phyloP scores from a whole-genome alignment of 1,284 basidiomycete genomes.

The Apiotrichum gamsii region DNA sequence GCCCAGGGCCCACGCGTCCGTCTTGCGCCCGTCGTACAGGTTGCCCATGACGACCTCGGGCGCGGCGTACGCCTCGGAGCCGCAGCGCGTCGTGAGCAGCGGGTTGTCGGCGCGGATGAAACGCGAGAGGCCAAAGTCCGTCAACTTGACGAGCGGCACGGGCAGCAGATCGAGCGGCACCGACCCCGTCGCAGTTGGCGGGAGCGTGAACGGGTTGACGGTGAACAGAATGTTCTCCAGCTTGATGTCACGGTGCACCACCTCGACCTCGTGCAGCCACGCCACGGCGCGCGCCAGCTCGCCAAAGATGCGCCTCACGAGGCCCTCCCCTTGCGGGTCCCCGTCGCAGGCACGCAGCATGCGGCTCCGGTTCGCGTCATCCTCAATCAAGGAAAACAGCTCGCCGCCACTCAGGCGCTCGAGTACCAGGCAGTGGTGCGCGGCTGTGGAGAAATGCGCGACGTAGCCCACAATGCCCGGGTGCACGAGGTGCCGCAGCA shows the following conservation, averaged over 20 bases:
- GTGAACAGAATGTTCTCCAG: conserved; percentile 72
- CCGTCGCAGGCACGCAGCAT: conserved; percentile 35
- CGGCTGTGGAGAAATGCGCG: conserved; percentile 64
- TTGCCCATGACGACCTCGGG: conserved; percentile 78
- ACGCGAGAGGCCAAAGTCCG: conserved; percentile 83
- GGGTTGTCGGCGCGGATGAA: conserved; percentile 70
- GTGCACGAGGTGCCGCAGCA: conserved; percentile 76
- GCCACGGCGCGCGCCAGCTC: conserved; percentile 74
- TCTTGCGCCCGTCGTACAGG: conserved; percentile 75
- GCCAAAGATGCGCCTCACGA: conserved; percentile 67
- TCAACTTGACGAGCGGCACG: conserved; percentile 70
- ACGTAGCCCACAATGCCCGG: conserved; percentile 73
- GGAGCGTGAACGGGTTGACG: conserved; percentile 46
- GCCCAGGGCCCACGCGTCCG: conserved; percentile 84
- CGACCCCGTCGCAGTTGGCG: conserved; percentile 32
- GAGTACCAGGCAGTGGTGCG: conserved; percentile 73
- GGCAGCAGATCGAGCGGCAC: conserved; percentile 49
- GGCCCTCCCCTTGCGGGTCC: conserved; percentile 34
- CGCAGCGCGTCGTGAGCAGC: conserved; percentile 75
- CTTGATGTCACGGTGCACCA: conserved; percentile 91
- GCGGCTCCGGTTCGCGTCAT: conserved; percentile 53
- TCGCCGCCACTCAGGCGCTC: conserved; percentile 76
- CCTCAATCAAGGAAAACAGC: conserved; percentile 69
- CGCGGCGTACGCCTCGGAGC: conserved; percentile 84
- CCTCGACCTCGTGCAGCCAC: conserved; percentile 81